A percentile compares a stretch with the other conserved stretches of the same genome.
These are phyloP conservation scores for Podospora appendiculata DNA, from an alignment of 495 filamentous ascomycete species.

Conservation along the genomic window DNA sequence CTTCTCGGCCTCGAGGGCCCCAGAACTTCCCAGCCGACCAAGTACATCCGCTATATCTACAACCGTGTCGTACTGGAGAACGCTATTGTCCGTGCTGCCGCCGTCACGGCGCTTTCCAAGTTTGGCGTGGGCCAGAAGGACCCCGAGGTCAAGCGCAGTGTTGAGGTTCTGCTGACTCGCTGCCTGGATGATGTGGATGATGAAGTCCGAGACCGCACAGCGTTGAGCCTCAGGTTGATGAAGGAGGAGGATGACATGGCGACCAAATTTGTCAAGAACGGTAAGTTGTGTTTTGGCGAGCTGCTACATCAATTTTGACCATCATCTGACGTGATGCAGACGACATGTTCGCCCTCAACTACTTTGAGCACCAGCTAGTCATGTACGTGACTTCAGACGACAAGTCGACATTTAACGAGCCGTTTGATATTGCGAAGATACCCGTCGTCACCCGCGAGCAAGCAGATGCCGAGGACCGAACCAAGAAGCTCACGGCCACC, in stretches of 20 bases:
- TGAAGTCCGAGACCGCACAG: slow-evolving; percentile 93
- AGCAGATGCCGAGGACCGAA: slow-evolving; percentile 92
- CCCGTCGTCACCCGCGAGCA: slow-evolving; percentile 95
- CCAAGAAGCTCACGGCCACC: slow-evolving; percentile 86
- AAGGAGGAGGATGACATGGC: slow-evolving; percentile 79
- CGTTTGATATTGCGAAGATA: slow-evolving; percentile 85
- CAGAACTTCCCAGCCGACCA: slow-evolving; percentile 90
- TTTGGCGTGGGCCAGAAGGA: slow-evolving; percentile 97
- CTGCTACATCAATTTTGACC: background rate
- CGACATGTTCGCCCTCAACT: slow-evolving; percentile 86
- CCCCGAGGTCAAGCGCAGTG: slow-evolving; percentile 90
- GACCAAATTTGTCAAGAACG: slow-evolving; percentile 81
- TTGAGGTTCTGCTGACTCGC: slow-evolving; percentile 83
- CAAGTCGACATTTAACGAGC: slow-evolving; percentile 70
- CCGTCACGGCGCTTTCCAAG: slow-evolving; percentile 91
- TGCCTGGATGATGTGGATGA: slow-evolving; percentile 97
- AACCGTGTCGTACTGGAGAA: slow-evolving; percentile 98
- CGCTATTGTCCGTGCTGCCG: slow-evolving; percentile 88
- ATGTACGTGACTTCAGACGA: slow-evolving; percentile 93
- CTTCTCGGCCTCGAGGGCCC: slow-evolving; percentile 91
- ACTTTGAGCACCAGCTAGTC: slow-evolving; percentile 94
- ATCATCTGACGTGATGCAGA: slow-evolving; percentile 41
- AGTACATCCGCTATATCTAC: slow-evolving; percentile 99
- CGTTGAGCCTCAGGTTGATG: slow-evolving; percentile 85
- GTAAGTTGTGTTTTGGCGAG: slow-evolving; percentile 35